Conservation (phyloP, 441 rosid species). For the Erysimum pusillum region DNA sequence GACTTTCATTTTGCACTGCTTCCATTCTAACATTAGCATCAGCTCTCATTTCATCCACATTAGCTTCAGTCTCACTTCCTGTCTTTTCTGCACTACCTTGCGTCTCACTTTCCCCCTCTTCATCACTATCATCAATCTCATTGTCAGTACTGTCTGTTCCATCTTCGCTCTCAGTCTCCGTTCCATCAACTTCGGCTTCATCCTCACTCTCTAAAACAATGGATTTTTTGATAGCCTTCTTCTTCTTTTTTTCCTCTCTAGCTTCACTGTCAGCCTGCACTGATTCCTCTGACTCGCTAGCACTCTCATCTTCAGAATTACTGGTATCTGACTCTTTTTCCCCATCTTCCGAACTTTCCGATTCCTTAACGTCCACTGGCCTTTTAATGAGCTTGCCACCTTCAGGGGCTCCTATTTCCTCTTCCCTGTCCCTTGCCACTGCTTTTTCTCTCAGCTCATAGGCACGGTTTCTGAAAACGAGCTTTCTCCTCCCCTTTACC, state of each 20-base stretch:
- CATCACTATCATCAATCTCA: conserved; percentile 43
- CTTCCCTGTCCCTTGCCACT: conserved; percentile 23
- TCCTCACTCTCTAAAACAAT: conserved; percentile 45
- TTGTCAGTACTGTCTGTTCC: conserved; percentile 42
- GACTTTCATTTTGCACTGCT: conserved; percentile 33
- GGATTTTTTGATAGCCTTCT: conserved; percentile 35
- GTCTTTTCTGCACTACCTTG: conserved; percentile 42
- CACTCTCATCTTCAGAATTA: conserved; percentile 48
- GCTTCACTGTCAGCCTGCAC: conserved; percentile 42
- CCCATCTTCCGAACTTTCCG: conserved; percentile 48
- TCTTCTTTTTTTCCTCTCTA: conserved; percentile 46
- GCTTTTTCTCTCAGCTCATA: conserved; percentile 28
- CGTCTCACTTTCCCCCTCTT: conserved; percentile 41
- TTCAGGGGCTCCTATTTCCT: conserved; percentile 27
- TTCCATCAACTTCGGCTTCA: conserved; percentile 41
- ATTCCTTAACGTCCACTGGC: conserved; percentile 50
- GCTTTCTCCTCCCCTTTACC: conserved; percentile 61
- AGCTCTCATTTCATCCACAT: conserved; percentile 26
- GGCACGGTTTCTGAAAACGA: conserved; percentile 49
- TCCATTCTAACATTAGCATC: conserved; percentile 35
- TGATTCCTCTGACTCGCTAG: conserved; percentile 46
- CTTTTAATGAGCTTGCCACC: conserved; percentile 41
- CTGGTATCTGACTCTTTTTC: conserved; percentile 44
- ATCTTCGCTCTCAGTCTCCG: conserved; percentile 42
- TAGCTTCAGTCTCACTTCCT: conserved; percentile 42